Conservation (phyloP, 2,329 filamentous ascomycete genomes). For the Alternaria sp. region DNA sequence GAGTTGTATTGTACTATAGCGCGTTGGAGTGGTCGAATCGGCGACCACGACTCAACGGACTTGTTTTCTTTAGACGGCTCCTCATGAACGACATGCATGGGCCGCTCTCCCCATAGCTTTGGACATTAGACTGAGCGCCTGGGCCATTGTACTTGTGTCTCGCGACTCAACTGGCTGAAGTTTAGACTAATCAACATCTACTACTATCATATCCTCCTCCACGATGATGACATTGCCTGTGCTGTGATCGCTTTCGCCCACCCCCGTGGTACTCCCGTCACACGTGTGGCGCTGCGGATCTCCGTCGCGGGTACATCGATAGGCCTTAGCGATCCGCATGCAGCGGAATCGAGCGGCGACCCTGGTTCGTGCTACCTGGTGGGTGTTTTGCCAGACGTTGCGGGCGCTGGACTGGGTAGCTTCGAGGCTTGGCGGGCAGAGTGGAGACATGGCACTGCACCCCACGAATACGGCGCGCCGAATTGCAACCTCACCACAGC, state of each 20-base stretch:
- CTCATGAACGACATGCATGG: conserved; percentile 33
- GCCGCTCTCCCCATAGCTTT: conserved; percentile 28
- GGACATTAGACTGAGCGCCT: conserved; percentile 40
- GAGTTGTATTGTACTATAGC: conserved; percentile 44
- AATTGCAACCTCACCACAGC: conserved; percentile 29
- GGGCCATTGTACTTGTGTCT: conserved; percentile 41
- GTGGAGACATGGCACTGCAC: conserved; percentile 35
- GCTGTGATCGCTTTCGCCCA: conserved; percentile 17
- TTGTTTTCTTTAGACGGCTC: conserved; percentile 42
- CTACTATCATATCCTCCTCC: conserved; percentile 17
- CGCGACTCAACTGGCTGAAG: conserved; percentile 35
- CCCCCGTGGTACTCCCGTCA: conserved; percentile 17
- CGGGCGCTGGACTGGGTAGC: conserved; percentile 27
- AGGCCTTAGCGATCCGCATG: conserved; percentile 32
- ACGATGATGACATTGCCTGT: conserved; percentile 7
- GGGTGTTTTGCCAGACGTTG: conserved; percentile 27
- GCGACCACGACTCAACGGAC: conserved; percentile 40
- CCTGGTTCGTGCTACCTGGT: conserved; percentile 45
- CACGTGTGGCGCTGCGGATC: conserved; percentile 37
- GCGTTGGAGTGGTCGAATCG: conserved; percentile 37
- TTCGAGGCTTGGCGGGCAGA: conserved; percentile 32
- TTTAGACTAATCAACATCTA: conserved; percentile 49
- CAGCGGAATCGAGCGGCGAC: conserved; percentile 36
- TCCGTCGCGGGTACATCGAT: conserved; percentile 29
- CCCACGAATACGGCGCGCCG: conserved; percentile 30